These are phyloP conservation scores for Phytophthora sansomeana DNA, from an alignment of 352 stramenopile genomes.

Conservation along the genomic window DNA sequence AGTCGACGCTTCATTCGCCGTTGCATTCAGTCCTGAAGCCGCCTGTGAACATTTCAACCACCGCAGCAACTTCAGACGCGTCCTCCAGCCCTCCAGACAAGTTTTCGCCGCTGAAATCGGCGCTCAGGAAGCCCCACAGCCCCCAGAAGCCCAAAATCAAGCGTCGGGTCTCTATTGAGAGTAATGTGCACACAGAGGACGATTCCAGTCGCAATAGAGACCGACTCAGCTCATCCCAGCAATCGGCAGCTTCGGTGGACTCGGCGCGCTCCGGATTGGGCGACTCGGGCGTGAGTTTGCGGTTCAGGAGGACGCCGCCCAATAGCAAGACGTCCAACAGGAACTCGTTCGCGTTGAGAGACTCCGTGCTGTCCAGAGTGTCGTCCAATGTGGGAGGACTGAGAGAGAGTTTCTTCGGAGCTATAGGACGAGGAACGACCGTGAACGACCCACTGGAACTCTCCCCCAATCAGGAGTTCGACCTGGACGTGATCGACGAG, in stretches of 20 bases:
- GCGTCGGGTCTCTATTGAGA: slow-evolving; percentile 39
- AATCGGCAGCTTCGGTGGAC: slow-evolving; percentile 26
- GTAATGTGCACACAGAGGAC: slow-evolving; percentile 13
- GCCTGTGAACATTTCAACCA: slow-evolving; percentile 1
- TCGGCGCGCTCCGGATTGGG: slow-evolving; percentile 21
- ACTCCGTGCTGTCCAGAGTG: slow-evolving; percentile 50
- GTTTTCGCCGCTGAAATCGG: slow-evolving; percentile 30
- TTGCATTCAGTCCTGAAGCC: slow-evolving; percentile 17
- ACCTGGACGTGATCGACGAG: slow-evolving; percentile 82
- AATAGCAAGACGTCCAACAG: slow-evolving; percentile 50
- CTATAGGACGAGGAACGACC: slow-evolving; percentile 24
- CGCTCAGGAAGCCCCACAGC: slow-evolving; percentile 17
- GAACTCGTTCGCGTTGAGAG: slow-evolving; percentile 43
- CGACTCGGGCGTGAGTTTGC: slow-evolving; percentile 33
- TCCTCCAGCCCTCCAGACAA: slow-evolving; percentile 10
- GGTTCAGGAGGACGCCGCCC: slow-evolving; percentile 38
- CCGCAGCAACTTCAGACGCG: neutral
- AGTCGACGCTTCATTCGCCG: slow-evolving; percentile 29
- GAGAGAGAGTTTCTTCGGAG: slow-evolving; percentile 75
- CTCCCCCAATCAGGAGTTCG: slow-evolving; percentile 76
- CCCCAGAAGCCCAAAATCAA: slow-evolving; percentile 22
- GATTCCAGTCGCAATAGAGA: slow-evolving; percentile 12
- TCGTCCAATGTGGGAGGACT: slow-evolving; percentile 50
- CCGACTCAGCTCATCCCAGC: slow-evolving; percentile 31
- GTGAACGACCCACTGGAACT: slow-evolving; percentile 62